Base-by-base conservation (phyloP, 495 filamentous ascomycete species). In the Aspergillus saccharolyticus region DNA sequence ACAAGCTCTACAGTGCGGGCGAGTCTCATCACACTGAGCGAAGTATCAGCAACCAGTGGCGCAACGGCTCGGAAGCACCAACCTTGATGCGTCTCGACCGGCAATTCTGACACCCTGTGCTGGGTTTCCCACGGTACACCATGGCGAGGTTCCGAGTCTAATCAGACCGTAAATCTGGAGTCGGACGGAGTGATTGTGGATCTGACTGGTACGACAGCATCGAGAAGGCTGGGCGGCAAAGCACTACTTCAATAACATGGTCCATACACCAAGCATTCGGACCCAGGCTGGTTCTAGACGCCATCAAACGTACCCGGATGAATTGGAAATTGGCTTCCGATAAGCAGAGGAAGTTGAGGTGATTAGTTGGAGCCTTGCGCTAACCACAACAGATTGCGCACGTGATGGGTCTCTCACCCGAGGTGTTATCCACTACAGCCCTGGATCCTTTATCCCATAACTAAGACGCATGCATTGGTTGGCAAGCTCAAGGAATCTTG, bases 101-200 rank as follows among this genome's bases (percentile, higher is more conserved):
- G 68, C 86, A 89, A 56, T 78, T 84, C 53, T 80, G 80, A 66
- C 86, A 89, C 44, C 84, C 84, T 62, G 83, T 84, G 59, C 84
- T 87, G 61, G 85, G 85, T 61, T 86, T 89, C 28, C 87, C 85
- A 64, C 80, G 80, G 67, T 88, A 87, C n/a, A 89, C 85, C 85
- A 88, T 89, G 14, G 8, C 57, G 24, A 21, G 44, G 12, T 12
- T 12, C 33, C 33, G 33, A 47, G 24, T 50, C n/a, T 44, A 7
- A 42, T 24, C 15, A 19, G 52, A 25, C 49, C 20, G 12, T 10
- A 10, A 12, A 16, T 24, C 16, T 20, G 42, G 24, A 20, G 21
- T 42, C 17, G 47, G 33, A 44, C 46, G 39, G 10, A 19, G 45
- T 33, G 48, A 6, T 12, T 12, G 33, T 39, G 33, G 4, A 15